phyloP scores from a whole-genome alignment of 768 basidiomycete genomes.

The Xanthoconium purpureum region DNA sequence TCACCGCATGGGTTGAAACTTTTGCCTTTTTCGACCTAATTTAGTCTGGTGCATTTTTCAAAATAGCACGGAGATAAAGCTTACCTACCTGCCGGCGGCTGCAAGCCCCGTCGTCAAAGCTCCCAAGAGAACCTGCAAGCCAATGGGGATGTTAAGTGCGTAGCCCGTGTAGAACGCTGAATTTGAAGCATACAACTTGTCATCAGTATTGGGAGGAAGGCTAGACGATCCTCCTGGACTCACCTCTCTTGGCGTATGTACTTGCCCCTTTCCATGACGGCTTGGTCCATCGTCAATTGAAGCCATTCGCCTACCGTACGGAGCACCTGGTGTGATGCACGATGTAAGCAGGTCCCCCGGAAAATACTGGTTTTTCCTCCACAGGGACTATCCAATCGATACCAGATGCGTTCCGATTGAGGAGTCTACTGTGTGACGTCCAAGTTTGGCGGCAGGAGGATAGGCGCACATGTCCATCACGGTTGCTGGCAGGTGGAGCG shows the following conservation, averaged over 20 bases:
- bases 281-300: no score
- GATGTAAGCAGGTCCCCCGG: no score
- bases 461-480: no score
- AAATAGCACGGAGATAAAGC: slow-evolving; percentile 2
- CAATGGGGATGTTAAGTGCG: slow-evolving; percentile 50
- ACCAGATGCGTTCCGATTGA: no score
- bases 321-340: no score
- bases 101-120: slow-evolving; percentile 54
- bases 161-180: slow-evolving; percentile 33
- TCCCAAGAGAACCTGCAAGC: slow-evolving; percentile 60
- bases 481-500: no score
- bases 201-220: slow-evolving; percentile 10
- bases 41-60: not conserved
- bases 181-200: not conserved
- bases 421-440: no score
- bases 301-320: no score
- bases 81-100: slow-evolving; percentile 36
- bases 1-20: slow-evolving; percentile 18
- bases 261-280: no score
- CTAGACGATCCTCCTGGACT: not conserved
- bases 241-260: not conserved
- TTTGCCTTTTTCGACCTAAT: slow-evolving; percentile 27
- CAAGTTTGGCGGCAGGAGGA: no score
- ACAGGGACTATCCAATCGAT: no score
- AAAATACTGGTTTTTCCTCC: no score